Conservation (phyloP, 805 yeast genomes). For the Alloascoidea africana region DNA sequence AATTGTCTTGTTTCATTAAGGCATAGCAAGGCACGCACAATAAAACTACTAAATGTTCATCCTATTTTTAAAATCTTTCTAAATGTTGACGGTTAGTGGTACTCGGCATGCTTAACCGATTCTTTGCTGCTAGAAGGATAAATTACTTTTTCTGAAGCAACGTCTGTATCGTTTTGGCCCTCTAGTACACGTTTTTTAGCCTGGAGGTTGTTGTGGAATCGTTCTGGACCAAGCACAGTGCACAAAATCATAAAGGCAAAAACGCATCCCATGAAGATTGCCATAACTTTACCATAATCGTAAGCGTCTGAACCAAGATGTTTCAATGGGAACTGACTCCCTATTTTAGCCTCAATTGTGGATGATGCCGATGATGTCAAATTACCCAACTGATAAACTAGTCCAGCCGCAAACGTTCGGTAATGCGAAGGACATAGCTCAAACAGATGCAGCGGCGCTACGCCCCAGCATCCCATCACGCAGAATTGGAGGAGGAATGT, state of each 20-base stretch:
- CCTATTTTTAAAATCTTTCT: too few relatives aligned
- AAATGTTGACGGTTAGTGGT: too few relatives aligned
- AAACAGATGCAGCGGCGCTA: slow-evolving; percentile 8
- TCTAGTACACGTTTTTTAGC: not conserved
- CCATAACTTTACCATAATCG: slow-evolving; percentile 48
- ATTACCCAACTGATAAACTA: slow-evolving; percentile 55
- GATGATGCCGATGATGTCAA: slow-evolving; percentile 52
- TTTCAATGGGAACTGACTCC: slow-evolving; percentile 34
- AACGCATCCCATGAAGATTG: slow-evolving; percentile 51
- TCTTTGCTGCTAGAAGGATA: too few relatives aligned
- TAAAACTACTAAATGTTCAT: too few relatives aligned
- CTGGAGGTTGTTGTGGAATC: slow-evolving; percentile 11
- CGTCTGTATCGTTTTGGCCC: too few relatives aligned
- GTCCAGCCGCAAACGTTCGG: slow-evolving; percentile 48
- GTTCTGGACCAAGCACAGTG: slow-evolving; percentile 47
- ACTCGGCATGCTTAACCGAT: too few relatives aligned
- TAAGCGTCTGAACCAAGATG: slow-evolving; percentile 19
- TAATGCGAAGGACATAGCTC: slow-evolving; percentile 50
- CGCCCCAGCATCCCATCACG: not conserved
- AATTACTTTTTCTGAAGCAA: too few relatives aligned
- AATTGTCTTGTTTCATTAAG: too few relatives aligned
- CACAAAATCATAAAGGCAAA: slow-evolving; percentile 34
- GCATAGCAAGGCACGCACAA: too few relatives aligned
- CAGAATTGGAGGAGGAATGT: not conserved
- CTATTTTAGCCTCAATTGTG: slow-evolving; percentile 53